phyloP scores from a whole-genome alignment of 176 grass and related monocot species.

The Hordeum marinum region DNA sequence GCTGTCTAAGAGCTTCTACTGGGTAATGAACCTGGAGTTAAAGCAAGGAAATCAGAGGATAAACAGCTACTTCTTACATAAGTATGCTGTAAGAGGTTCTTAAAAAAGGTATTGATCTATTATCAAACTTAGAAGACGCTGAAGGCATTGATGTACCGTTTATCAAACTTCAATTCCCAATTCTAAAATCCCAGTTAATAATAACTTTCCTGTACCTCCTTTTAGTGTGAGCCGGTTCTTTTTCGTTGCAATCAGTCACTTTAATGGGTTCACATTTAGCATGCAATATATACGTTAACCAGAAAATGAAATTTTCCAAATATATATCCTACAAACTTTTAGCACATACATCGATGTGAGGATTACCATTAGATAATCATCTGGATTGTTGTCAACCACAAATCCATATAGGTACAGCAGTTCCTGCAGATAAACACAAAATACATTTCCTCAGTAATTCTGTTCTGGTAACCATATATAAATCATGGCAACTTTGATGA shows the following conservation, averaged over 20 bases:
- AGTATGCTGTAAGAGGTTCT: background rate
- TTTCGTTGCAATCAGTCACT: background rate
- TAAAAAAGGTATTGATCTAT: background rate
- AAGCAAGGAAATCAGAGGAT: slow-evolving; percentile 18
- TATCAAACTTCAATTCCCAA: background rate
- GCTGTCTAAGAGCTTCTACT: slow-evolving; percentile 66
- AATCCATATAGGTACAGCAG: slow-evolving; percentile 93
- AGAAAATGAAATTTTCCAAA: background rate
- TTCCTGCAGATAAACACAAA: slow-evolving; percentile 60
- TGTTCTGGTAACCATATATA: background rate
- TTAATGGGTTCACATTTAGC: background rate
- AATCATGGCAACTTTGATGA: background rate
- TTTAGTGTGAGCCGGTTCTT: background rate
- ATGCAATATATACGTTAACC: background rate
- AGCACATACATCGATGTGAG: slow-evolving; percentile 20
- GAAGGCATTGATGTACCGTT: background rate
- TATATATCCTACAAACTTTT: background rate
- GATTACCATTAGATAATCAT: slow-evolving; percentile 94
- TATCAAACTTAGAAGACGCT: background rate
- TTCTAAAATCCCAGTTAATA: background rate
- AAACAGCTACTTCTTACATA: background rate
- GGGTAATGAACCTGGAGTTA: slow-evolving; percentile 80
- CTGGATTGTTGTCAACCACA: slow-evolving; percentile 80
- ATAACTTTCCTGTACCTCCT: background rate
- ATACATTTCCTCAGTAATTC: slow-evolving; percentile 10